Conservation (phyloP, 441 rosid species). For the Adansonia madagascariensis region DNA sequence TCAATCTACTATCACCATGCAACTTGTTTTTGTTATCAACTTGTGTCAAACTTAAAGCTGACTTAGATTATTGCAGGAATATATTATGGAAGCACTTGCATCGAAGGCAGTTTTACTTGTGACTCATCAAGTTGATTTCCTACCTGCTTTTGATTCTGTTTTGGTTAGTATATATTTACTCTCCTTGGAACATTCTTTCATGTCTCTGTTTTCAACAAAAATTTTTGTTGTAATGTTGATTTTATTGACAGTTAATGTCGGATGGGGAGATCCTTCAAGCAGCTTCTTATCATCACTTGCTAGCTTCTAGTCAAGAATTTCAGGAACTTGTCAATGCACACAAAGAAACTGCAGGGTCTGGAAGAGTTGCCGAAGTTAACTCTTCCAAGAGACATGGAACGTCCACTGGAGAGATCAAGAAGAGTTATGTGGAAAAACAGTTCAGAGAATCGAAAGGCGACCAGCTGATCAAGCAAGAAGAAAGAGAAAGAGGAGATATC, state of each 20-base stretch:
- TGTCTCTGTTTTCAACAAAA: background rate
- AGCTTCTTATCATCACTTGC: conserved; percentile 73
- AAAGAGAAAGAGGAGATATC: conserved; percentile 77
- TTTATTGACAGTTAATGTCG: conserved; percentile 73
- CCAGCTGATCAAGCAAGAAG: conserved; percentile 85
- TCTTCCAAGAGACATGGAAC: conserved; percentile 35
- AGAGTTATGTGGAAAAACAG: conserved; percentile 46
- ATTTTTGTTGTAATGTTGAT: conserved; percentile 16
- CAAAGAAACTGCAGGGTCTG: conserved; percentile 91
- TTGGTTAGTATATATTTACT: conserved; percentile 54
- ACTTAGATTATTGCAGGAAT: conserved; percentile 60
- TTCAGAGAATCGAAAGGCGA: conserved; percentile 51
- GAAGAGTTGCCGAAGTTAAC: conserved; percentile 51
- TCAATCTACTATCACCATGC: conserved; percentile 9
- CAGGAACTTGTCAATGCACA: conserved; percentile 92
- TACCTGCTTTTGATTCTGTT: conserved; percentile 86
- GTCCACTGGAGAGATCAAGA: conserved; percentile 59
- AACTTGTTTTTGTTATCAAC: background rate
- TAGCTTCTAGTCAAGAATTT: conserved; percentile 71
- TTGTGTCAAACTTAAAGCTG: conserved; percentile 25
- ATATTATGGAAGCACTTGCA: conserved; percentile 77
- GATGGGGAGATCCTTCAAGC: conserved; percentile 82
- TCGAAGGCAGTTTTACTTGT: conserved; percentile 81
- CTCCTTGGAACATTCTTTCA: background rate
- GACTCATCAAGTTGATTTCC: conserved; percentile 96